Conservation (phyloP, 805 yeast genomes). For the Clavispora carvajalis region DNA sequence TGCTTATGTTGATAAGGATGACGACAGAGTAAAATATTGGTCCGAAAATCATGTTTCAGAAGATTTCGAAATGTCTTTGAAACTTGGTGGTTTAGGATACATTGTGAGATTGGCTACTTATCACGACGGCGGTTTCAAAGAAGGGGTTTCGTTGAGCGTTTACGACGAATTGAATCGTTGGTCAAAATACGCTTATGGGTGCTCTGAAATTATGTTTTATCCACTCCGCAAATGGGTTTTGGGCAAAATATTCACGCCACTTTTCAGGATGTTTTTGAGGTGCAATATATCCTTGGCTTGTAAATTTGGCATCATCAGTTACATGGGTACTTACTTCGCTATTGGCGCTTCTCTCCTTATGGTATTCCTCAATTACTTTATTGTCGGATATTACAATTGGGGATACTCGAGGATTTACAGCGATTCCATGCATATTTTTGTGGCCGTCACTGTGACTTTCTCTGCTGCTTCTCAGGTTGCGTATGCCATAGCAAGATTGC, state of each 20-base stretch:
- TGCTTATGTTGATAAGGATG: conserved; percentile 1
- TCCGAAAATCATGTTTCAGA: background rate
- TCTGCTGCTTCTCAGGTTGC: background rate
- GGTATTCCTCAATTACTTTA: background rate
- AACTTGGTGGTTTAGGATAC: background rate
- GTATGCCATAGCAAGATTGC: background rate
- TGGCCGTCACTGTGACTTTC: background rate
- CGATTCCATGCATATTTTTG: background rate
- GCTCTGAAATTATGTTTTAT: background rate
- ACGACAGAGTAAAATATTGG: background rate
- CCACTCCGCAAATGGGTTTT: background rate
- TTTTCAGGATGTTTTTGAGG: background rate
- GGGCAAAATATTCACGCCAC: background rate
- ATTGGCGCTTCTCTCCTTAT: background rate
- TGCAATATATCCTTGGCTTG: background rate
- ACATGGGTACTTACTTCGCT: conserved; percentile 1
- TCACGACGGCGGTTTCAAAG: background rate
- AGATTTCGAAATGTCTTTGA: conserved; percentile 1
- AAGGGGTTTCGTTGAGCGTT: background rate
- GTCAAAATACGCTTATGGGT: conserved; percentile 1
- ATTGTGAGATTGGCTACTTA: background rate
- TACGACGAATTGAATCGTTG: background rate
- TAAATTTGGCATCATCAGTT: background rate
- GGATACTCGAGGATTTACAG: background rate
- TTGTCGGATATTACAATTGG: background rate